Conservation (phyloP, 306 rosid genomes). For the Malus sieversii region DNA sequence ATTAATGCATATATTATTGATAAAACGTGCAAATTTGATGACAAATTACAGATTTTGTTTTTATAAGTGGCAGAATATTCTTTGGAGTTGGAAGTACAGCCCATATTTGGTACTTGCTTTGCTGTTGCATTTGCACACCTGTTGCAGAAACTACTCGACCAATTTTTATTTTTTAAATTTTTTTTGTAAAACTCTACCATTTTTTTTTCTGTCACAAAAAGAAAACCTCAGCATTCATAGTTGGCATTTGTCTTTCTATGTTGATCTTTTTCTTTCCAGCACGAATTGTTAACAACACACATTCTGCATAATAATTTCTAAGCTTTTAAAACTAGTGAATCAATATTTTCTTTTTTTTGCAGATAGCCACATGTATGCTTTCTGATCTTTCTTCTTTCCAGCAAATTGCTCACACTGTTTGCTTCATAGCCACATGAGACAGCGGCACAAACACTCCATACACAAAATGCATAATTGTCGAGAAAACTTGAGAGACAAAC, state of each 20-base stretch:
- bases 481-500: neutral
- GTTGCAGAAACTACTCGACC: neutral
- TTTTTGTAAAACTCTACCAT: no score
- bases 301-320: conserved; percentile 18
- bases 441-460: neutral
- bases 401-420: neutral
- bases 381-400: conserved; percentile 3
- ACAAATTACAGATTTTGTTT: neutral
- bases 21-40: neutral
- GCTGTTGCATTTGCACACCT: conserved; percentile 45
- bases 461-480: neutral
- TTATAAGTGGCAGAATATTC: conserved; percentile 28
- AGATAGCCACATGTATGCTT: neutral
- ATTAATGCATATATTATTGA: no score
- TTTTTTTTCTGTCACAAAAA: no score
- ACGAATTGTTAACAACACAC: conserved; percentile 29
- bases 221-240: neutral
- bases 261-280: conserved; percentile 69
- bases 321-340: neutral
- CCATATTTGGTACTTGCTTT: conserved; percentile 40
- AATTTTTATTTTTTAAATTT: no score
- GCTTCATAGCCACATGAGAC: neutral
- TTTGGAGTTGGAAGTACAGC: conserved; percentile 32
- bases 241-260: conserved; percentile 32
- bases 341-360: neutral